Evolutionary conservation across 495 filamentous ascomycete species (phyloP), one percentile per base, ranked within the genome.

Genomic region (Neurospora hispaniola): DNA sequence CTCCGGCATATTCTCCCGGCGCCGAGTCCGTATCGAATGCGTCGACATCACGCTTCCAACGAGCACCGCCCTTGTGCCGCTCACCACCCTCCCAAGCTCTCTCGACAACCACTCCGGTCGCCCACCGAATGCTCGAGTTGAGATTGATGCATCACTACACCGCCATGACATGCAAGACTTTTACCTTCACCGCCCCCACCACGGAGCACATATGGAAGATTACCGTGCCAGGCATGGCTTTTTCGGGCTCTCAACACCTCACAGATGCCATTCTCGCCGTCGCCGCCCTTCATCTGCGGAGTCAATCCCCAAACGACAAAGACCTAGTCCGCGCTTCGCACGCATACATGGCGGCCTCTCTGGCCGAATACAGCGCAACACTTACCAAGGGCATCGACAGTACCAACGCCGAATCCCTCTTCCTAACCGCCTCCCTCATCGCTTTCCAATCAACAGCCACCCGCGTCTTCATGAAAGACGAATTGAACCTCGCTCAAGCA

Each of bases 391-490:
- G 86, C 10, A 84, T 89, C 41, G 82, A 83, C 44, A 80, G 81
- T 59, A 78, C 79, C 41, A 89, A 89, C 69, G 86, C 87, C 18
- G 87, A 89, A 76, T 81, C 86, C 7, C 78, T 89, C 0, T 89
- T 89, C 71, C 77, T 87, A 5, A 89, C 87, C 0, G 78, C 85
- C 2, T 80, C 86, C 40, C 80, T 89, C 10, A 89, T 89, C 62
- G 86, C 87, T 6, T 89, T 89, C 71, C 87, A 89, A 75, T 85
- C 86, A 12, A 87, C 85, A 7, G 87, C 87, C 8, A 86, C 85
- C 3, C 82, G 87, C 14, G 82, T 84, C 16, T 88, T 88, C 48
- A 81, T 83, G 69, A 81, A 85, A 35, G 82, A 86, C 69, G 83
- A 85, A 77, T 41, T 76, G 10, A 72, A 72, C 71, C 35, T 78